phyloP scores from a whole-genome alignment of 495 filamentous ascomycete species.

The Umbilicaria muhlenbergii region DNA sequence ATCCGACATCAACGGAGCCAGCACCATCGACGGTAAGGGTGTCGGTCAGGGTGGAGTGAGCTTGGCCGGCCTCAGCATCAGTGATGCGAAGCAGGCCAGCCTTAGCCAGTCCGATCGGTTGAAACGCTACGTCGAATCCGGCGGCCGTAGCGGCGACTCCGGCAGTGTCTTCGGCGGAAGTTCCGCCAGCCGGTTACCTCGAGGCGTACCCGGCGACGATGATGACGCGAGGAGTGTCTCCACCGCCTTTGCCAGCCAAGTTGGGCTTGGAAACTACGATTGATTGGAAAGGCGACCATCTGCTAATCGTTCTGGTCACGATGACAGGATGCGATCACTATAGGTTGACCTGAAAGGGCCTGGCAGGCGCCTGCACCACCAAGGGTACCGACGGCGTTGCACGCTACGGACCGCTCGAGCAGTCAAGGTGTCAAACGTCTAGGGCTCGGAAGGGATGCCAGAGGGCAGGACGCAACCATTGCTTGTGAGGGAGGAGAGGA shows the following conservation, averaged over 20 bases:
- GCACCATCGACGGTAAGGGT: slow-evolving; percentile 52
- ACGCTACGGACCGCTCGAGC: no score
- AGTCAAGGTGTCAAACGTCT: no score
- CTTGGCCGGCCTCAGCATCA: slow-evolving; percentile 62
- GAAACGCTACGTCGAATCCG: slow-evolving; percentile 78
- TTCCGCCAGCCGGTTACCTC: slow-evolving; percentile 39
- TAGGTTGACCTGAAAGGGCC: slow-evolving; percentile 1
- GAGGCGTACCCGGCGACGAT: slow-evolving; percentile 43
- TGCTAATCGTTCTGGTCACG: no score
- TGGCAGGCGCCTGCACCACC: no score
- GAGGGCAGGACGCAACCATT: no score
- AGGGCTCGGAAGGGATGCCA: no score
- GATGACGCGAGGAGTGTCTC: slow-evolving; percentile 93
- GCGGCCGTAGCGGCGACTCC: slow-evolving; percentile 41
- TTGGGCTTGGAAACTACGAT: slow-evolving; percentile 72
- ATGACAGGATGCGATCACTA: neutral
- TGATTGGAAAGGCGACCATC: slow-evolving; percentile 32
- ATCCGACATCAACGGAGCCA: slow-evolving; percentile 55
- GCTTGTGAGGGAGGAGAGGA: no score
- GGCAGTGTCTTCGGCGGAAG: slow-evolving; percentile 66
- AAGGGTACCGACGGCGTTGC: no score
- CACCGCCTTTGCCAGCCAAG: slow-evolving; percentile 89
- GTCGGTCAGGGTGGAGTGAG: slow-evolving; percentile 76
- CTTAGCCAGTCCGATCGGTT: slow-evolving; percentile 74
- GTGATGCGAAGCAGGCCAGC: slow-evolving; percentile 65